Percentiles rank a stretch among this genome's conserved stretches.
Evolutionary conservation across 768 basidiomycete genomes (phyloP).

Genomic region (Leccinum sublutescens): DNA sequence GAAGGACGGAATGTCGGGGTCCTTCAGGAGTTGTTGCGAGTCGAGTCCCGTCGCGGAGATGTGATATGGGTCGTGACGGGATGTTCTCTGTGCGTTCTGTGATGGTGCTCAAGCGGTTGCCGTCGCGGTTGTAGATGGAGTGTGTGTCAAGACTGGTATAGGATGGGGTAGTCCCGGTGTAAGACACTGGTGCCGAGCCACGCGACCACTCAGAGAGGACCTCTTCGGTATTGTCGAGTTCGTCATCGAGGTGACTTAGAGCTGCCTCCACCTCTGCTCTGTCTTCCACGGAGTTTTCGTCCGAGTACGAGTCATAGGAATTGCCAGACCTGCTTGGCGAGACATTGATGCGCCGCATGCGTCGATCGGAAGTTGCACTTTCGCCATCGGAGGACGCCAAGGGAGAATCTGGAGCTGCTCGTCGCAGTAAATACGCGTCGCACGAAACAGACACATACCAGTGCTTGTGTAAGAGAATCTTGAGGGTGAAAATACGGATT

Average conservation of each 20-base stretch:
- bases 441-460: constrained; percentile 37
- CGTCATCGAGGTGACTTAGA: constrained; percentile 64
- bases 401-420: constrained; percentile 38
- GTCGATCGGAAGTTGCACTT: constrained; percentile 43
- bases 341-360: constrained; percentile 53
- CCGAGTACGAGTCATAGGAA: constrained; percentile 56
- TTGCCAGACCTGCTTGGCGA: constrained; percentile 47
- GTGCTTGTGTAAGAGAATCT: constrained; percentile 57
- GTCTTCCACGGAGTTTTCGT: constrained; percentile 47
- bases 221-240: constrained; percentile 64
- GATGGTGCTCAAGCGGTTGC: constrained; percentile 66
- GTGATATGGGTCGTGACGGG: constrained; percentile 53
- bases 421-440: constrained; percentile 3
- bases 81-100: constrained; percentile 75
- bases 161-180: constrained; percentile 34
- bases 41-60: constrained; percentile 34
- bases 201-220: constrained; percentile 67
- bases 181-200: constrained; percentile 32
- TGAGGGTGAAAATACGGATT: constrained; percentile 58
- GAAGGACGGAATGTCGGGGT: constrained; percentile 45
- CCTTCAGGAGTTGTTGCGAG: constrained; percentile 45
- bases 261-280: constrained; percentile 63
- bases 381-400: constrained; percentile 48
- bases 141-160: constrained; percentile 40
- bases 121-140: constrained; percentile 39